phyloP scores from a whole-genome alignment of 176 grass and related monocot species.

The Lolium multiflorum region DNA sequence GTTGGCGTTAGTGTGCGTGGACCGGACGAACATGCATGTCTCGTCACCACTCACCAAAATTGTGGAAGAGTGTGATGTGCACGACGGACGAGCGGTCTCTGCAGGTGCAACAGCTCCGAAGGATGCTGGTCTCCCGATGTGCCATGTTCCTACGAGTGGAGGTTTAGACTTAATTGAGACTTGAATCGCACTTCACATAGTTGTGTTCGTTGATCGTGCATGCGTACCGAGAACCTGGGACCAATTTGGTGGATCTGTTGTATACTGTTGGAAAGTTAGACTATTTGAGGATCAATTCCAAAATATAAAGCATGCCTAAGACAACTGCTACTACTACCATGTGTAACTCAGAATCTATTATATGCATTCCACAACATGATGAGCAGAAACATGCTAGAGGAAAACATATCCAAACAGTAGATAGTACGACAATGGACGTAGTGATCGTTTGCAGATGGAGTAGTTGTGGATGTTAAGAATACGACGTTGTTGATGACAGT shows the following conservation, averaged over 20 bases:
- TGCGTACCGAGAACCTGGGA: not conserved
- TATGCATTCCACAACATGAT: too few relatives aligned
- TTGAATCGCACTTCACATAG: constrained; percentile 43
- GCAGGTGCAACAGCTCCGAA: constrained; percentile 33
- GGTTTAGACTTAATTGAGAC: constrained; percentile 16
- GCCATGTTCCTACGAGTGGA: not conserved
- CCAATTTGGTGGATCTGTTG: not conserved
- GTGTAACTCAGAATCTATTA: too few relatives aligned
- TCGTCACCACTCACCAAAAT: not conserved
- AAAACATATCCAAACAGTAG: too few relatives aligned
- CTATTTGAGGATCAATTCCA: too few relatives aligned
- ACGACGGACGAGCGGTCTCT: not conserved
- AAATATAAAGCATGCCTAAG: too few relatives aligned
- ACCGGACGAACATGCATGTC: not conserved
- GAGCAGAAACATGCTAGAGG: too few relatives aligned
- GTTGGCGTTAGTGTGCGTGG: not conserved
- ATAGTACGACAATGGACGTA: too few relatives aligned
- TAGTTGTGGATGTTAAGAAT: too few relatives aligned
- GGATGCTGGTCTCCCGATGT: not conserved
- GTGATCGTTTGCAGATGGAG: too few relatives aligned
- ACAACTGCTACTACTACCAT: too few relatives aligned
- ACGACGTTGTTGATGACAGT: too few relatives aligned
- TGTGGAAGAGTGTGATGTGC: not conserved
- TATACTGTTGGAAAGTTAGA: not conserved
- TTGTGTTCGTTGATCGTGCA: not conserved